A percentile compares a stretch with the other conserved stretches of the same genome.
These are phyloP conservation scores for Astragalus membranaceus DNA, from an alignment of 306 rosid species.

Conservation along the genomic window DNA sequence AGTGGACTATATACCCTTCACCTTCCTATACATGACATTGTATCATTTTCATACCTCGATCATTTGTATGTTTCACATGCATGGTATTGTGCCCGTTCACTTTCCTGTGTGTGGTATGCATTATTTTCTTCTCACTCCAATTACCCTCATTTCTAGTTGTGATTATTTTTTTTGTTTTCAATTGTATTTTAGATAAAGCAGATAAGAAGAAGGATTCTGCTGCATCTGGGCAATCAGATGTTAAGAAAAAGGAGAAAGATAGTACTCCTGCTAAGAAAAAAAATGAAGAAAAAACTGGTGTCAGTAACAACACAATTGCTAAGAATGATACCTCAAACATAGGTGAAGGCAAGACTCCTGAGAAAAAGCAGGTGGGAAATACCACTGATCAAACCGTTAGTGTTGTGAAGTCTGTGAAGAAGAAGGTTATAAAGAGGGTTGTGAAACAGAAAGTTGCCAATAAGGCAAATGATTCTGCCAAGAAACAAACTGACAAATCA, in stretches of 20 bases:
- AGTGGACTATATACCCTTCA: not conserved
- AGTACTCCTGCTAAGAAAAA: constrained; percentile 40
- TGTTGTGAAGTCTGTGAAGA: constrained; percentile 61
- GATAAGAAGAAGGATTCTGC: constrained; percentile 51
- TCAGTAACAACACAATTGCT: constrained; percentile 27
- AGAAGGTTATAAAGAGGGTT: constrained; percentile 71
- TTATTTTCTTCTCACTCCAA: not conserved
- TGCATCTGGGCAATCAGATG: constrained; percentile 42
- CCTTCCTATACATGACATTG: not conserved
- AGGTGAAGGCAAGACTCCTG: constrained; percentile 34
- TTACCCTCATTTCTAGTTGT: not conserved
- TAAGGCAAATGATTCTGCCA: constrained; percentile 40
- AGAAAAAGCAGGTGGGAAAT: constrained; percentile 40
- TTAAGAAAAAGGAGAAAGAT: constrained; percentile 43
- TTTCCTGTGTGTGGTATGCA: not conserved
- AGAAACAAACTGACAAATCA: constrained; percentile 36
- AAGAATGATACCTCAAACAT: constrained; percentile 36
- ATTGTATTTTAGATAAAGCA: constrained; percentile 32
- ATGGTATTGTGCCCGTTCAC: not conserved
- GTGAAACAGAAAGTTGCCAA: constrained; percentile 67
- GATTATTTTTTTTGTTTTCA: not conserved
- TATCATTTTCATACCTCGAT: not conserved
- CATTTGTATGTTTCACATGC: not conserved
- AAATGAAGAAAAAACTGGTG: constrained; percentile 39
- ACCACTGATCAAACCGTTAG: constrained; percentile 42